Conservation (phyloP, 164 flowering plant genomes). For the Euptelea pleiosperma region DNA sequence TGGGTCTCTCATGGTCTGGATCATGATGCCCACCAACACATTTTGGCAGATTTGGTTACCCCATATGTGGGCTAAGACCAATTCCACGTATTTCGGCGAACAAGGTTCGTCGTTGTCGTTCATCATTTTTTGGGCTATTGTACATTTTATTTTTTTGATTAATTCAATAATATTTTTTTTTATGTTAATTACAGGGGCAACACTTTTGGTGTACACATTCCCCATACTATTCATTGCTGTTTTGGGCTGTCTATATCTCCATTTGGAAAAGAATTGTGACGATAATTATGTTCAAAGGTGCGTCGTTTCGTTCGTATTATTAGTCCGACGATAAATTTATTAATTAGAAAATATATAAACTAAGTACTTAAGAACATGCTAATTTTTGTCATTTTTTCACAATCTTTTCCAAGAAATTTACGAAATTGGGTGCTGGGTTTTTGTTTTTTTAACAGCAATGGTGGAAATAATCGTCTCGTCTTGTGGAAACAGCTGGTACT, state of each 20-base stretch:
- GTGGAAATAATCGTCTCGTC: slow-evolving; percentile 1
- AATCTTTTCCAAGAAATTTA: background rate
- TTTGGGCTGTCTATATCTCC: slow-evolving; percentile 56
- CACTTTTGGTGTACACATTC: slow-evolving; percentile 35
- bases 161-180: background rate
- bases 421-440: background rate
- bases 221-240: slow-evolving; percentile 49
- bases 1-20: slow-evolving; percentile 51
- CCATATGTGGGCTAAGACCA: slow-evolving; percentile 19
- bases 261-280: slow-evolving; percentile 36
- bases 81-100: slow-evolving; percentile 47
- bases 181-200: slow-evolving; percentile 25
- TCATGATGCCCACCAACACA: slow-evolving; percentile 46
- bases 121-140: background rate
- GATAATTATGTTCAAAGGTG: slow-evolving; percentile 21
- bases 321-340: no score
- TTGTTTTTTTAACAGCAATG: background rate
- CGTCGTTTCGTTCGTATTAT: background rate
- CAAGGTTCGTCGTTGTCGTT: slow-evolving; percentile 34
- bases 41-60: slow-evolving; percentile 37
- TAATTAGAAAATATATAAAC: no score
- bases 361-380: no score
- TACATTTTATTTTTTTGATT: background rate
- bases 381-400: no score
- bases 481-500: slow-evolving; percentile 43